Conservation (phyloP, 176 grass and related monocot genomes). For the Triticum timopheevii region DNA sequence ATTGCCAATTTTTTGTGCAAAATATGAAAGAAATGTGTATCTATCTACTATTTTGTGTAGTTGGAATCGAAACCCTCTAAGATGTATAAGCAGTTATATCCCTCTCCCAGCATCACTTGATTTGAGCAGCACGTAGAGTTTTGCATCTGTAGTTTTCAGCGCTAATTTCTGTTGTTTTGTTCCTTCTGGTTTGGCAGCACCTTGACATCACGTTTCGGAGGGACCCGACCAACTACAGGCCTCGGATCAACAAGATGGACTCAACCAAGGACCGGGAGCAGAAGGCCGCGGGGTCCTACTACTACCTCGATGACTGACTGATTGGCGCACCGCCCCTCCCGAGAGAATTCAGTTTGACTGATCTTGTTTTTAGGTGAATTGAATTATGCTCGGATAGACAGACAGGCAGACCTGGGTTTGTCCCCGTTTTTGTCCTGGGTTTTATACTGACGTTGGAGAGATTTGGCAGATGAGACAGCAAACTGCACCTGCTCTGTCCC, state of each 20-base stretch:
- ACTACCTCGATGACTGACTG: conserved; percentile 76
- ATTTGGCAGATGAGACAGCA: no score
- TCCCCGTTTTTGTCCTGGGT: neutral
- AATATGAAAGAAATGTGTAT: neutral
- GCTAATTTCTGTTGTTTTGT: neutral
- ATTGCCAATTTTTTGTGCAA: neutral
- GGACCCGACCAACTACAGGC: conserved; percentile 91
- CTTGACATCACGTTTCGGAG: conserved; percentile 93
- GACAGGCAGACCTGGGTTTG: no score
- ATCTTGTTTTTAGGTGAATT: neutral
- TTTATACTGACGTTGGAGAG: neutral
- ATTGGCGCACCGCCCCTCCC: neutral
- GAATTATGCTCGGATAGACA: neutral
- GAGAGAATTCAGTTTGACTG: neutral
- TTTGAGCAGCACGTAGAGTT: no score
- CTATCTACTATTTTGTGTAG: neutral
- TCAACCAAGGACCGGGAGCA: conserved; percentile 91
- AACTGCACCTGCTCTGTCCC: neutral
- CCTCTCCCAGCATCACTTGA: neutral
- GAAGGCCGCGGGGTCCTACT: conserved; percentile 74
- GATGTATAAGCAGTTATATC: neutral
- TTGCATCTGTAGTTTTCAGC: neutral
- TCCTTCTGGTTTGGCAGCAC: conserved; percentile 25
- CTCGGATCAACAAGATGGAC: conserved; percentile 87
- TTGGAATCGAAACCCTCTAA: neutral